Base-by-base conservation (phyloP, 192 early-diverging fungal species). In the Coemansia sp. region DNA sequence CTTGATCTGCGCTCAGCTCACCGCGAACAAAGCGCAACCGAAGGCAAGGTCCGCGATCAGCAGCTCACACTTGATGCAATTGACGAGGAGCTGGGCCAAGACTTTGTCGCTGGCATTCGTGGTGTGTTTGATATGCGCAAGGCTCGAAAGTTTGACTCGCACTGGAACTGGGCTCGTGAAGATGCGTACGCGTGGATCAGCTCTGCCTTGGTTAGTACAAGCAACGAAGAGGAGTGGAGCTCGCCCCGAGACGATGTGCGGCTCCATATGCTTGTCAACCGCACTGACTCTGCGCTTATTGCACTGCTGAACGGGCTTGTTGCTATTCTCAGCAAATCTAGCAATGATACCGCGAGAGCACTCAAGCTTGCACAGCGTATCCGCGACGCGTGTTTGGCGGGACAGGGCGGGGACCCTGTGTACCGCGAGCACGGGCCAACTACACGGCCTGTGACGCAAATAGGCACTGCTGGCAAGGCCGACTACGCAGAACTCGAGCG, bases 81-180 rank as follows among this genome's bases (percentile, higher is more conserved):
- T 84, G 53, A 83, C 34, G 87, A 83, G 51, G 95, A 98, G 82
- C 89, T 94, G 66, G 95, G 94, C 60, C 86, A 89, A 31, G 80
- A 86, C 57, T 96, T 94, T 82, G 84, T 89, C 36, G 81, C 88
- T 46, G 95, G 95, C 49, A 92, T 96, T 73, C 83, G 83, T 38
- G 92, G 92, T 7, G 50, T 83, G 12, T 98, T 98, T 78, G 86
- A 83, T 52, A 74, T 81, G 18, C 84, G 85, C 66, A 98, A 93
- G 84, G 92, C 88, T 21, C 90, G 95, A 28, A 74, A 64, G 10
- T 95, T 92, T 67, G 93, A 94, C 64, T 98, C 95, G 26, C 87
- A 89, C 86, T 98, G 95, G 95, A 98, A 98, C 84, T 98, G 95
- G 95, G 85, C 93, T 36, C 78, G 61, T 54, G 63, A 63, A 14